These are phyloP conservation scores for Leccinum incarnatum DNA, from an alignment of 768 basidiomycete species.

Conservation along the genomic window DNA sequence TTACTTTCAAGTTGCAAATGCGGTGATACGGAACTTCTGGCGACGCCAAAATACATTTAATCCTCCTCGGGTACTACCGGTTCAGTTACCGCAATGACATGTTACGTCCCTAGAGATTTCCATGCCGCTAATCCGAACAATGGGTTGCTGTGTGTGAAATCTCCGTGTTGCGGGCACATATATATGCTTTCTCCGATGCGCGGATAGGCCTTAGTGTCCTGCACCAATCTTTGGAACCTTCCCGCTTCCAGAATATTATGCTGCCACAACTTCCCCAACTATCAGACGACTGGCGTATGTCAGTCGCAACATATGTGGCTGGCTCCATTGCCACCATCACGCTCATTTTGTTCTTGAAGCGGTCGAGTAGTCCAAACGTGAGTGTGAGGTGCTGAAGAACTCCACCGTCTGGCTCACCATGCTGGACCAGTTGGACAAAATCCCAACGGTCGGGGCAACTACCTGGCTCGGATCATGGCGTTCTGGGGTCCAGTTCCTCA, in stretches of 20 bases:
- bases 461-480: slow-evolving; percentile 30
- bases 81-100: background rate
- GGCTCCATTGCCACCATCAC: background rate
- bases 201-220: background rate
- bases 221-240: background rate
- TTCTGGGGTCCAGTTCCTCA: slow-evolving; percentile 17
- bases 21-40: too few relatives aligned
- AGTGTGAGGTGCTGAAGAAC: background rate
- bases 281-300: background rate
- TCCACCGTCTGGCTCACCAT: background rate
- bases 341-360: background rate
- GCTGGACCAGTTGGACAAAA: slow-evolving; percentile 21
- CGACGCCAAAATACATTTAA: background rate
- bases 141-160: background rate
- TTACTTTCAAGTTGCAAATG: too few relatives aligned
- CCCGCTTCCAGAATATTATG: background rate
- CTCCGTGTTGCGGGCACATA: background rate
- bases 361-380: background rate
- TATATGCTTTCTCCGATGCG: background rate
- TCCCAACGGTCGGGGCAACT: slow-evolving; percentile 32
- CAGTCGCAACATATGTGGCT: background rate
- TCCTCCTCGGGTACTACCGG: background rate
- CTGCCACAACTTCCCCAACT: background rate
- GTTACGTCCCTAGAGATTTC: background rate
- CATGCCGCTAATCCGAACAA: background rate